Evolutionary conservation across 192 early-diverging fungal genomes (phyloP).

Genomic region (Gonapodya prolifera): DNA sequence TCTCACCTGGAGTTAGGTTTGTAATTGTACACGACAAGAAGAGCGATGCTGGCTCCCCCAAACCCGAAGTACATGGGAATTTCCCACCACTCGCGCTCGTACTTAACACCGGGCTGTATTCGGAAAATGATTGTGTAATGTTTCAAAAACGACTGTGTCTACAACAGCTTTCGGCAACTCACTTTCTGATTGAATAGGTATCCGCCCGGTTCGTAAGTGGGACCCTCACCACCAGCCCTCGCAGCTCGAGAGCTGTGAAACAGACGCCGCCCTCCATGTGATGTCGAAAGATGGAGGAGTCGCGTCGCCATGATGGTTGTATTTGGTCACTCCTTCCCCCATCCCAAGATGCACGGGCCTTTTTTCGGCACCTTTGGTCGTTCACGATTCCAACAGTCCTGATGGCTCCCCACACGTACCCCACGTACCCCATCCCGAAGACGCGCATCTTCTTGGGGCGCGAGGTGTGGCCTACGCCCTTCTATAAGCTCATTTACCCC

Average conservation of each 20-base stretch:
- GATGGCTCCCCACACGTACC: conserved; percentile 1
- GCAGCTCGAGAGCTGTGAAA: background rate
- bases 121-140: background rate
- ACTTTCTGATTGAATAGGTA: conserved; percentile 6
- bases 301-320: background rate
- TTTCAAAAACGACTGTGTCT: too few relatives aligned
- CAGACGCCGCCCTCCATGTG: background rate
- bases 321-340: background rate
- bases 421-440: conserved; percentile 1
- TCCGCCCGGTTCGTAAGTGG: background rate
- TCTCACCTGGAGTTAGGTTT: conserved; percentile 3
- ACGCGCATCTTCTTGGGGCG: background rate
- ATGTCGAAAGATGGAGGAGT: background rate
- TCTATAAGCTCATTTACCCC: background rate
- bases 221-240: background rate
- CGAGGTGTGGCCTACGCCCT: background rate
- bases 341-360: background rate
- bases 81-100: background rate
- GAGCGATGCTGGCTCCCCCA: background rate
- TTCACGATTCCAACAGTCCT: background rate
- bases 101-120: background rate
- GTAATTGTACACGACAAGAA: background rate
- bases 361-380: background rate
- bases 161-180: background rate
- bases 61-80: background rate